Conservation (phyloP, 2,329 filamentous ascomycete genomes). For the Bertia moriformis region DNA sequence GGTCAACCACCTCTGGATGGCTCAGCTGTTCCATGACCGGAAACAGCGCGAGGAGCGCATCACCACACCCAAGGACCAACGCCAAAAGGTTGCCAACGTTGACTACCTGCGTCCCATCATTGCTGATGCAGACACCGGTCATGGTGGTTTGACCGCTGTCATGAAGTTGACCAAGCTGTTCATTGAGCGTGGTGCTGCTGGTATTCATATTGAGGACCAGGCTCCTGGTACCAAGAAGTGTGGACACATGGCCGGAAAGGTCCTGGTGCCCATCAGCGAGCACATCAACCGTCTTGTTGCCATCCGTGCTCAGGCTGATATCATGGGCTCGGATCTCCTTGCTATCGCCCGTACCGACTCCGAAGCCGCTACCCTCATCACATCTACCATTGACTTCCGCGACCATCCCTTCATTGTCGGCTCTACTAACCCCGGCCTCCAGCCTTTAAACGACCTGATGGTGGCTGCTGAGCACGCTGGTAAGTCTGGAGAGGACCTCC, state of each 20-base stretch:
- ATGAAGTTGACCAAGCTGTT: slow-evolving; percentile 99
- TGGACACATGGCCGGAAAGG: slow-evolving; percentile 98
- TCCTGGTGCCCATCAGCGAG: slow-evolving; percentile 88
- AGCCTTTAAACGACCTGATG: slow-evolving; percentile 85
- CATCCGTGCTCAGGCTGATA: slow-evolving; percentile 93
- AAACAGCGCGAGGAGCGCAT: slow-evolving; percentile 95
- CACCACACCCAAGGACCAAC: slow-evolving; percentile 57
- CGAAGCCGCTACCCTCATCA: slow-evolving; percentile 93
- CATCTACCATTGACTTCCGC: slow-evolving; percentile 84
- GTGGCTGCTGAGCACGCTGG: slow-evolving; percentile 67
- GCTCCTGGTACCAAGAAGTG: slow-evolving; percentile 98
- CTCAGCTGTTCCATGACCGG: slow-evolving; percentile 97
- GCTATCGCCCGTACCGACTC: slow-evolving; percentile 91
- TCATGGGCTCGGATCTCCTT: slow-evolving; percentile 89
- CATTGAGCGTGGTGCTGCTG: slow-evolving; percentile 86
- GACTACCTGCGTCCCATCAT: slow-evolving; percentile 95
- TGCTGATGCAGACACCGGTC: slow-evolving; percentile 91
- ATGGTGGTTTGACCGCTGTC: slow-evolving; percentile 91
- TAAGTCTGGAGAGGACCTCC: slow-evolving; percentile 66
- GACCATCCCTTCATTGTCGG: slow-evolving; percentile 92
- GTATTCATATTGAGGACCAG: slow-evolving; percentile 98
- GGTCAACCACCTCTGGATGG: slow-evolving; percentile 92
- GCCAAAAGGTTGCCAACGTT: slow-evolving; percentile 60
- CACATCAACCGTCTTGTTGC: slow-evolving; percentile 96
- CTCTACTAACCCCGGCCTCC: slow-evolving; percentile 68